Conservation (phyloP, 345 rosid species). For the Trapa incisa region DNA sequence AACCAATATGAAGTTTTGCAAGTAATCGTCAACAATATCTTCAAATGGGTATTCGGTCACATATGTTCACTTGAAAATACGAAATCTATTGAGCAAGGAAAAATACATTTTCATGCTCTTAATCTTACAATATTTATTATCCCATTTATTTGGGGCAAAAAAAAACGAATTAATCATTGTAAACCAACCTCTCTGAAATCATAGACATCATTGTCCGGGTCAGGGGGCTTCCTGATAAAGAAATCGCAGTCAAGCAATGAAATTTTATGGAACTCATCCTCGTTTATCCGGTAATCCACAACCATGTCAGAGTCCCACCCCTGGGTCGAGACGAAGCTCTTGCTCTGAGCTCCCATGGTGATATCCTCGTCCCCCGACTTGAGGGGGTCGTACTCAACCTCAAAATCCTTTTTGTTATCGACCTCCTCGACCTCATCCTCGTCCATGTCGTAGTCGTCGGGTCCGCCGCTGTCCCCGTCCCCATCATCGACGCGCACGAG, state of each 20-base stretch:
- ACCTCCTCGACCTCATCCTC: slow-evolving; percentile 80
- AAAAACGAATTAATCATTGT: neutral
- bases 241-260: slow-evolving; percentile 82
- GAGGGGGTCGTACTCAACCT: slow-evolving; percentile 71
- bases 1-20: too few relatives aligned
- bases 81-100: too few relatives aligned
- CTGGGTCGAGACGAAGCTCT: slow-evolving; percentile 57
- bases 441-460: slow-evolving; percentile 70
- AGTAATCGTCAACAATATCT: too few relatives aligned
- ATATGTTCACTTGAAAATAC: too few relatives aligned
- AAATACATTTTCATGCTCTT: too few relatives aligned
- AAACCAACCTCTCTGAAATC: slow-evolving; percentile 79
- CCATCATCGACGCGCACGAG: slow-evolving; percentile 57
- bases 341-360: slow-evolving; percentile 47
- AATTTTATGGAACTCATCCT: slow-evolving; percentile 82
- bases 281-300: slow-evolving; percentile 81
- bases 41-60: too few relatives aligned
- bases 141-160: neutral
- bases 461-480: slow-evolving; percentile 51
- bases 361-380: slow-evolving; percentile 48
- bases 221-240: slow-evolving; percentile 90
- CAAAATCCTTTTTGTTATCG: slow-evolving; percentile 84
- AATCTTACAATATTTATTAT: too few relatives aligned
- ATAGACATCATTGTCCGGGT: slow-evolving; percentile 83
- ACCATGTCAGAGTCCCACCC: slow-evolving; percentile 88